Conservation (phyloP, 1,139 yeast species). For the Candida sanyaensis region DNA sequence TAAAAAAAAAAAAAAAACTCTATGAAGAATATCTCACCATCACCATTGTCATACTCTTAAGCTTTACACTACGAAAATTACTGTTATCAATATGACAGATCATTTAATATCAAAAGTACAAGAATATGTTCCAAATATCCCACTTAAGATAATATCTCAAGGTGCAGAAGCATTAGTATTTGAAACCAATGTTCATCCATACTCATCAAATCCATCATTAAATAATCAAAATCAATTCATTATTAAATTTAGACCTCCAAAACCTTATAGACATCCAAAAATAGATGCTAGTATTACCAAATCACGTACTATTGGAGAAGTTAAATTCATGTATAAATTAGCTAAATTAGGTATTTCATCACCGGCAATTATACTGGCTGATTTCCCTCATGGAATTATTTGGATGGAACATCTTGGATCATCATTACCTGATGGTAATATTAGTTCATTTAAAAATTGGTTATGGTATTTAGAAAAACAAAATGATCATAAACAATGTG, state of each 20-base stretch:
- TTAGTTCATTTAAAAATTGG: slow-evolving; percentile 69
- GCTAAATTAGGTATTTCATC: slow-evolving; percentile 56
- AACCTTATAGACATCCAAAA: slow-evolving; percentile 83
- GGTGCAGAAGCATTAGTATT: slow-evolving; percentile 97
- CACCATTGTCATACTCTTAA: neutral
- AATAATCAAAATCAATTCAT: slow-evolving; percentile 45
- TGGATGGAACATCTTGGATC: slow-evolving; percentile 85
- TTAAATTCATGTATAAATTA: slow-evolving; percentile 70
- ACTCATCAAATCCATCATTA: slow-evolving; percentile 36
- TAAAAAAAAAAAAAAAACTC: neutral
- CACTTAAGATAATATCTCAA: slow-evolving; percentile 66
- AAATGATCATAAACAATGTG: slow-evolving; percentile 23
- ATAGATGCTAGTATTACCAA: slow-evolving; percentile 78
- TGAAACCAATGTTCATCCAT: slow-evolving; percentile 68
- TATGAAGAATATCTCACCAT: neutral
- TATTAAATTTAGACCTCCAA: slow-evolving; percentile 84
- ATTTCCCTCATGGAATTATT: slow-evolving; percentile 74
- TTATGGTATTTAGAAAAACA: slow-evolving; percentile 61
- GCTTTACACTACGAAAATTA: neutral
- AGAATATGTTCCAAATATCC: slow-evolving; percentile 45
- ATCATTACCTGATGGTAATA: slow-evolving; percentile 44
- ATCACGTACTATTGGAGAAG: slow-evolving; percentile 82
- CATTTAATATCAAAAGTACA: slow-evolving; percentile 42
- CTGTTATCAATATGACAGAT: slow-evolving; percentile 39
- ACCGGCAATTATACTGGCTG: slow-evolving; percentile 73